Evolutionary conservation across 495 filamentous ascomycete genomes (phyloP), one percentile per base, ranked within the genome.

Genomic region (Aspergillus nanangensis): DNA sequence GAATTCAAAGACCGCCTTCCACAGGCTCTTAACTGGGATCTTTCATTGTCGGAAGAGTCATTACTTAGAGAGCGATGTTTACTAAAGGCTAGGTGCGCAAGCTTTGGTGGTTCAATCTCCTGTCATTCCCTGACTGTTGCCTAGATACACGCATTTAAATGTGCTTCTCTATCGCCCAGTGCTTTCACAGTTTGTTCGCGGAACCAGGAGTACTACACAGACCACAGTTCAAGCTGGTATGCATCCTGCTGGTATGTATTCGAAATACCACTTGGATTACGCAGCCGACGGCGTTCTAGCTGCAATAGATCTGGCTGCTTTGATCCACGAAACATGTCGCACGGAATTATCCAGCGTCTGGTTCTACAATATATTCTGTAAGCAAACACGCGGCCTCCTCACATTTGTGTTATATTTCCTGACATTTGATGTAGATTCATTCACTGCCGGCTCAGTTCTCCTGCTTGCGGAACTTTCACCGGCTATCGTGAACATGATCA

Each of bases 321-420:
- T 56, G 1, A 35, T 56, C 3, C 27, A 47, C 18, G 17, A 44
- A 11, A 56, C 44, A 8, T 42, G 41, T 14, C 31, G 32, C 32
- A 48, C 48, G 1, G 33, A 37, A 9, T 32, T 36, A 22, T 14
- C 50, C 5, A 47, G 42, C 19, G 49, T 44, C 9, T 57, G 54
- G 54, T 53, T 46, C 20, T 53, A 57, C 19, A 53, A 50, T 23
- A 32, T 52, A 1, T 57, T 52, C 27, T 57, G 53, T 56, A 33
- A 38, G 45, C 19, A n/a, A 22, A 32, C 0, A n/a, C 2, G 4
- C 11, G n/a, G n/a, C n/a, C n/a, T n/a, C n/a, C n/a, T n/a, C n/a
- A n/a, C n/a, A n/a, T n/a, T n/a, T n/a, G n/a, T n/a, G n/a, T n/a
- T n/a, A n/a, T n/a, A n/a, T n/a, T n/a, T n/a, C n/a, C 19, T 31